phyloP scores from a whole-genome alignment of 2,329 filamentous ascomycete species.

The Xylariaceae sp. region DNA sequence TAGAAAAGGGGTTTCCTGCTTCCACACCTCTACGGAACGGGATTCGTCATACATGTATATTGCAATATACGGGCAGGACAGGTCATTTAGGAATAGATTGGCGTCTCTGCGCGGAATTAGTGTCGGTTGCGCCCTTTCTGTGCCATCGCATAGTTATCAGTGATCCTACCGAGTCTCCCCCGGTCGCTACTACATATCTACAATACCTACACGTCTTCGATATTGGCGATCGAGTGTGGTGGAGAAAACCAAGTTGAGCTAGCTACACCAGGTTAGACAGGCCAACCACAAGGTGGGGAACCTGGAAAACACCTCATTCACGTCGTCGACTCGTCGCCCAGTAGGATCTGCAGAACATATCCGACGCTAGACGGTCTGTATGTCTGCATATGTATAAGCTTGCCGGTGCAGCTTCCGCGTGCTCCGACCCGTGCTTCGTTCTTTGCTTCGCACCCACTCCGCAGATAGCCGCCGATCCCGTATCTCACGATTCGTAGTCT shows the following conservation, averaged over 20 bases:
- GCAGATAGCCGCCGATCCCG: constrained; percentile 10
- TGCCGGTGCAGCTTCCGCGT: not conserved
- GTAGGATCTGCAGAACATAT: not conserved
- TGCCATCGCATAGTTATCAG: not conserved
- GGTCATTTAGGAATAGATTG: not conserved
- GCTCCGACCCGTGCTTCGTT: not conserved
- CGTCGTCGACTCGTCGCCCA: not conserved
- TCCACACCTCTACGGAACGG: not conserved
- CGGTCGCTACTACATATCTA: not conserved
- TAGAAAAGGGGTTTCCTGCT: not conserved
- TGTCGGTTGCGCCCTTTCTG: not conserved
- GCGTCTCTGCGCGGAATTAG: not conserved
- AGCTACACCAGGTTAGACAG: not conserved
- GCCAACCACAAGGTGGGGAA: not conserved
- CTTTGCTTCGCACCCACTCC: not conserved
- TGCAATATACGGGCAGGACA: not conserved
- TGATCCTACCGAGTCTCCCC: not conserved
- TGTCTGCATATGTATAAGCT: not conserved
- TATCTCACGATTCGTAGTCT: constrained; percentile 20
- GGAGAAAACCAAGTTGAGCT: not conserved
- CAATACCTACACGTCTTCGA: not conserved
- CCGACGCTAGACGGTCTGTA: not conserved
- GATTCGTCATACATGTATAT: not conserved
- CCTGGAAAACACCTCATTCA: not conserved
- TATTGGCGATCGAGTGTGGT: not conserved